Base-by-base conservation (phyloP, 2,329 filamentous ascomycete species). In the Pseudogymnoascus pannorum region DNA sequence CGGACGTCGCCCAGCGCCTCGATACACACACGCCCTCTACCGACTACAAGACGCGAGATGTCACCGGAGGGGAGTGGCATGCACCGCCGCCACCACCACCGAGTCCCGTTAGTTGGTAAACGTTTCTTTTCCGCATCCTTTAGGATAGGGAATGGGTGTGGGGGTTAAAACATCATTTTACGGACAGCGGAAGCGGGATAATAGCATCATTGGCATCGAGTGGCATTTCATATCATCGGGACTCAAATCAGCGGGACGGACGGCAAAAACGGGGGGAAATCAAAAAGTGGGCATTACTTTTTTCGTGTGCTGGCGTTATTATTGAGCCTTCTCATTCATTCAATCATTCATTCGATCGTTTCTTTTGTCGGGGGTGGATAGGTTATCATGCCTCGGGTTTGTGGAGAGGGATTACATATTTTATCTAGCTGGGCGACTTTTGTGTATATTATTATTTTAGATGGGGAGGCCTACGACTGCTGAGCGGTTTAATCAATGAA, bases 391-490 rank as follows among this genome's bases (percentile, higher is more conserved):
- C 42, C 42, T 26, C 11, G 40, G 40, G 24, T 24, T 24, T 44
- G 8, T 0, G 40, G 3, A 12, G 42, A 22, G 11, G 42, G 22
- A 16, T 9, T 48, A 48, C 22, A 48, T 48, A 48, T 48, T 26
- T 48, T 48, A 24, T 24, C 33, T 12, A 3, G 11, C 22, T 24
- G 36, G 36, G 3, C n/a, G 42, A 22, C 18, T 18, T 22, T 44
- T 48, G 42, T 48, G 42, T 48, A 48, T 48, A 48, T 48, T 44
- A 44, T 44, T 48, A 26, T 48, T 48, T 48, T 48, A 48, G 42
- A 48, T n/a, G 6, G 42, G 42, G 42, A 26, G 42, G 38, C n/a
- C n/a, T 2, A 42, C 11, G 42, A 48, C 42, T 48, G 42, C 42
- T 48, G 42, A 26, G 42, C 42, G 42, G 42, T 26, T 22, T 42